phyloP scores from a whole-genome alignment of 805 yeast species.

The Maudiozyma turicensis region DNA sequence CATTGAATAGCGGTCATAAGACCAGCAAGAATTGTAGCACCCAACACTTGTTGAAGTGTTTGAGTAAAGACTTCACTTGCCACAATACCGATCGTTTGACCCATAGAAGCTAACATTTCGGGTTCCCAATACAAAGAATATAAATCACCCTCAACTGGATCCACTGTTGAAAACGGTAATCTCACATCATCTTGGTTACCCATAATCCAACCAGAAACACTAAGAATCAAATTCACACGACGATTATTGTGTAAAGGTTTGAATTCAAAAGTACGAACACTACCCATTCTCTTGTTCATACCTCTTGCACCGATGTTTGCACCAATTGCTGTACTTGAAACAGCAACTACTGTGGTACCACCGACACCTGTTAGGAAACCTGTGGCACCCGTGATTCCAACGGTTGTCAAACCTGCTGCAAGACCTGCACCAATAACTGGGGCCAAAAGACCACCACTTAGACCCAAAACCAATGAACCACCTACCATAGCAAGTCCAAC shows the following conservation, averaged over 20 bases:
- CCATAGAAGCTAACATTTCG: slow-evolving; percentile 89
- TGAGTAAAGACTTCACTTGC: slow-evolving; percentile 91
- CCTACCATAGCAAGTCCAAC: slow-evolving; percentile 95
- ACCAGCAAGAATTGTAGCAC: slow-evolving; percentile 81
- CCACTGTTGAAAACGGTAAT: slow-evolving; percentile 90
- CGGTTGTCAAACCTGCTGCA: slow-evolving; percentile 92
- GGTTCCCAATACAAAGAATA: slow-evolving; percentile 96
- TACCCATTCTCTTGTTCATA: slow-evolving; percentile 79
- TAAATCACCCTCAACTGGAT: slow-evolving; percentile 95
- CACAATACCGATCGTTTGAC: slow-evolving; percentile 87
- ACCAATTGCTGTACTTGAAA: slow-evolving; percentile 85
- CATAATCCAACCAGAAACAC: slow-evolving; percentile 97
- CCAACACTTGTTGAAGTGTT: slow-evolving; percentile 89
- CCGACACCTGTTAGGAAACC: slow-evolving; percentile 94
- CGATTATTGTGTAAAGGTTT: slow-evolving; percentile 86
- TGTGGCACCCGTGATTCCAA: slow-evolving; percentile 89
- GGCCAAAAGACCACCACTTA: slow-evolving; percentile 90
- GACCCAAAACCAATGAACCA: slow-evolving; percentile 87
- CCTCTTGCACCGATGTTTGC: slow-evolving; percentile 81
- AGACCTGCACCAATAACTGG: slow-evolving; percentile 98
- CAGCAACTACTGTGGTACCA: slow-evolving; percentile 88
- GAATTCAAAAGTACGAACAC: slow-evolving; percentile 88
- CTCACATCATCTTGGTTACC: slow-evolving; percentile 93
- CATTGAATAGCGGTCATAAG: slow-evolving; percentile 87
- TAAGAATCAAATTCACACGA: slow-evolving; percentile 74